Percentiles rank a stretch among this genome's conserved stretches.
Evolutionary conservation across 169 alveolate genomes (phyloP).

Genomic region (Plasmodium chabaudi): DNA sequence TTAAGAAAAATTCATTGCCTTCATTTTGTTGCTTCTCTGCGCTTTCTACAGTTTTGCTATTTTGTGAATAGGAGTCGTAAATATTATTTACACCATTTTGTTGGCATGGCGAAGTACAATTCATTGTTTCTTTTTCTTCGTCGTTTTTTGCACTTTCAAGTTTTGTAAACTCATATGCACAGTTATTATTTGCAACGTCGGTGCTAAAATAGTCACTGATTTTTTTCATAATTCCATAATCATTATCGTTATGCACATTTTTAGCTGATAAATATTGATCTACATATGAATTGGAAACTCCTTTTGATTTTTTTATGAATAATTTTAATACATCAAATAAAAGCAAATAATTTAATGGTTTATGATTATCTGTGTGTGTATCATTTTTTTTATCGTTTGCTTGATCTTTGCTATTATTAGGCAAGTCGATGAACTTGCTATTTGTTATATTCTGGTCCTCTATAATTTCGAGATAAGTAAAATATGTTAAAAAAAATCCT

Average conservation of each 20-base stretch:
- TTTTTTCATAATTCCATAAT: neutral
- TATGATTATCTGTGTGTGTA: conserved; percentile 1
- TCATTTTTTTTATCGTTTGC: neutral
- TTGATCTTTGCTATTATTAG: neutral
- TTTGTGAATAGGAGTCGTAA: neutral
- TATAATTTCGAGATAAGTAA: conserved; percentile 51
- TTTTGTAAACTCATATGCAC: neutral
- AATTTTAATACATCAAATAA: conserved; percentile 52
- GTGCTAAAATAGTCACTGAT: conserved; percentile 6
- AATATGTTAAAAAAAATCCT: conserved; percentile 55
- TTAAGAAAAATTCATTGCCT: neutral
- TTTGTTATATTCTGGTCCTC: neutral
- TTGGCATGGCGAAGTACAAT: conserved; percentile 1
- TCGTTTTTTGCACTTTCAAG: conserved; percentile 3
- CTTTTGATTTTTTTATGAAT: conserved; percentile 32
- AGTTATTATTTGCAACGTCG: neutral
- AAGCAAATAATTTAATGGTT: conserved; percentile 31
- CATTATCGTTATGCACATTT: conserved; percentile 14
- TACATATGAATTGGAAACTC: conserved; percentile 1
- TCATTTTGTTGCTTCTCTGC: neutral
- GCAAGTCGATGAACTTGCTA: neutral
- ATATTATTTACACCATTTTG: neutral
- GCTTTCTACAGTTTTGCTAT: neutral
- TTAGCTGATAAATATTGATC: conserved; percentile 13
- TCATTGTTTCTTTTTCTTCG: neutral